Evolutionary conservation across 2,329 filamentous ascomycete genomes (phyloP), one percentile per base, ranked within the genome.

Genomic region (Monosporascus sp.): DNA sequence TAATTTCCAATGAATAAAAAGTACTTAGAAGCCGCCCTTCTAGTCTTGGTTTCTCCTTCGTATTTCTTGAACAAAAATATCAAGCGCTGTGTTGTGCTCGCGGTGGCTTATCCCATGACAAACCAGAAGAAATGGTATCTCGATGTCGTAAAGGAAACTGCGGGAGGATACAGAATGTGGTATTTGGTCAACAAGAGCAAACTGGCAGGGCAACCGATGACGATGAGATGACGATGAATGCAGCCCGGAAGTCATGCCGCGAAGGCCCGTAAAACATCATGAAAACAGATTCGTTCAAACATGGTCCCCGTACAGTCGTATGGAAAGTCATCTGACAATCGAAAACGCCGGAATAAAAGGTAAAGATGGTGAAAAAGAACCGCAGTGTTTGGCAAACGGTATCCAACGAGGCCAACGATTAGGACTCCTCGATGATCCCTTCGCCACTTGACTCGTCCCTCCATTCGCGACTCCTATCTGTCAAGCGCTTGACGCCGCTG

Each of bases 381-480:
- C 27, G 11, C 9, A 31, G 5, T 48, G 38, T 50, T 51, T 46
- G 49, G 9, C 41, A 35, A 38, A 51, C 49, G 48, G 49, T 24
- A 14, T 49, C 9, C 16, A 26, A 22, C 11, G 5, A 41, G 35
- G 24, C 22, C 9, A 50, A 26, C n/a, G 37, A 49, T 71, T 70
- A 86, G 11, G 82, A 74, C 63, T 85, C 81, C 63, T 85, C 81
- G 65, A 78, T 79, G 60, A 85, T 85, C 46, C 80, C 80, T 58
- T 88, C 86, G 62, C 91, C 91, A 51, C 89, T 87, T 27, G 87
- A 87, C 60, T 88, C 86, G 63, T 97, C 93, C 55, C 93, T 84
- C 94, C 94, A 99, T 62, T 96, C 91, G 47, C 91, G 85, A 64
- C 90, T 94, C 67, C 85, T 84, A 60, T 95, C 89, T 0, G 90